Evolutionary conservation across 2,329 filamentous ascomycete genomes (phyloP), one percentile per base, ranked within the genome.

Genomic region (Paecilomyces niveus): DNA sequence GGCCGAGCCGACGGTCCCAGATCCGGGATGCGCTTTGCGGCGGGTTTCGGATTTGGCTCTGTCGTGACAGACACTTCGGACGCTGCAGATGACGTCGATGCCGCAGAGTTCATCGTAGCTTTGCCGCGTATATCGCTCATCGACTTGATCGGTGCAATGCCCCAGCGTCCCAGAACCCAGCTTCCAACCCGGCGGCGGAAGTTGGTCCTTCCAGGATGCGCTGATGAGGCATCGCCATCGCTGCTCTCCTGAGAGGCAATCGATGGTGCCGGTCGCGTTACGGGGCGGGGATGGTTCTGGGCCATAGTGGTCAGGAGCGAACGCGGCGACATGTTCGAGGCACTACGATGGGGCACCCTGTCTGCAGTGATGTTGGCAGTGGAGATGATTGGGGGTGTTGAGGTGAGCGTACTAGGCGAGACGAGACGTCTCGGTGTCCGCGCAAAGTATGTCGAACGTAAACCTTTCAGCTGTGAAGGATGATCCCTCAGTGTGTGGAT

Each of bases 401-500:
- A 68, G 61, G 78, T 67, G 54, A 74, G 67, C 54, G 77, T 68
- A 63, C 74, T 71, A 55, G 80, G 66, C 49, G 77, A 69, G 10
- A 78, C 71, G 63, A 81, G 76, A 56, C 79, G 77, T 15, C 76
- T 76, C 57, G 80, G 79, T 32, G 77, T 74, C 51, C 76, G 70
- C 57, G 70, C 79, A 78, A 58, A 78, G 79, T 59, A 81, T 84
- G 24, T 83, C 75, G 32, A 79, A 78, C 55, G 81, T 70, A 61
- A 85, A 68, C 22, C 66, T 67, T 61, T 77, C 78, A 18, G 87
- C 67, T 95, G 90, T 33, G 89, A 90, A 0, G 90, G 90, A 3
- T 89, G 84, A 1, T 83, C 81, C 66, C 88, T 87, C 3, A 95
- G 80, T 0, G 89, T 92, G 71, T 96, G 92, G 54, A 96, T 95